Evolutionary conservation across 2,329 filamentous ascomycete genomes (phyloP).

Genomic region (Macrophomina phaseolina): DNA sequence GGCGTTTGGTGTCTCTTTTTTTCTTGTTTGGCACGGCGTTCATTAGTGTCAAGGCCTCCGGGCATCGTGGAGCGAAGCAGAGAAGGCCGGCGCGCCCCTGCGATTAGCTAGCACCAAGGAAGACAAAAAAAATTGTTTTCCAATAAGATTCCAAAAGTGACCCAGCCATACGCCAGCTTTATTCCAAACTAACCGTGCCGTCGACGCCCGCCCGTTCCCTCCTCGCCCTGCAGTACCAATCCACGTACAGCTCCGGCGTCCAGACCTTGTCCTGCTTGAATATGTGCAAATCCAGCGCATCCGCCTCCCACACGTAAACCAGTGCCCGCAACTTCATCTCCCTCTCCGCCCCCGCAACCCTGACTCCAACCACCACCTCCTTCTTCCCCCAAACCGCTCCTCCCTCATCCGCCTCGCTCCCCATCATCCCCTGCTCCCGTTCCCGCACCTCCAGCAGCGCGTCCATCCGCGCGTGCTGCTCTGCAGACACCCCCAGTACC

Average conservation of each 20-base stretch:
- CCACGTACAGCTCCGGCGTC: conserved; percentile 13
- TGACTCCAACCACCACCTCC: not conserved
- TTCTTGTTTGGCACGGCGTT: too few relatives aligned
- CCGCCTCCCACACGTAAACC: conserved; percentile 1
- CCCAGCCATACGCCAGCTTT: not conserved
- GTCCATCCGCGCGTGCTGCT: not conserved
- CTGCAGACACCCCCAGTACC: not conserved
- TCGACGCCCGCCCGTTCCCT: not conserved
- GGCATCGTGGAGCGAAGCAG: too few relatives aligned
- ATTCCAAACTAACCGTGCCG: not conserved
- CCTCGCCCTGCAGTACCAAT: conserved; percentile 1
- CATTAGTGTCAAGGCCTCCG: too few relatives aligned
- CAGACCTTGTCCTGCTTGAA: conserved; percentile 11
- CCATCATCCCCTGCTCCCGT: not conserved
- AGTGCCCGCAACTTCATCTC: not conserved
- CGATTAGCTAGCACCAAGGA: too few relatives aligned
- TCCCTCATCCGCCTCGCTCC: not conserved
- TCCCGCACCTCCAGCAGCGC: not conserved
- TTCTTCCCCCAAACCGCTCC: not conserved
- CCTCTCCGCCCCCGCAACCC: not conserved
- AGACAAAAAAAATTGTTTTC: too few relatives aligned
- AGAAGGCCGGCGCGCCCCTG: too few relatives aligned
- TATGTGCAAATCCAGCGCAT: conserved; percentile 8
- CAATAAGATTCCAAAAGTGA: not conserved
- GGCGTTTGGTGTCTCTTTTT: too few relatives aligned